A percentile compares a stretch with the other conserved stretches of the same genome.
phyloP scores from a whole-genome alignment of 805 yeast species.

The Suhomyces sp. region DNA sequence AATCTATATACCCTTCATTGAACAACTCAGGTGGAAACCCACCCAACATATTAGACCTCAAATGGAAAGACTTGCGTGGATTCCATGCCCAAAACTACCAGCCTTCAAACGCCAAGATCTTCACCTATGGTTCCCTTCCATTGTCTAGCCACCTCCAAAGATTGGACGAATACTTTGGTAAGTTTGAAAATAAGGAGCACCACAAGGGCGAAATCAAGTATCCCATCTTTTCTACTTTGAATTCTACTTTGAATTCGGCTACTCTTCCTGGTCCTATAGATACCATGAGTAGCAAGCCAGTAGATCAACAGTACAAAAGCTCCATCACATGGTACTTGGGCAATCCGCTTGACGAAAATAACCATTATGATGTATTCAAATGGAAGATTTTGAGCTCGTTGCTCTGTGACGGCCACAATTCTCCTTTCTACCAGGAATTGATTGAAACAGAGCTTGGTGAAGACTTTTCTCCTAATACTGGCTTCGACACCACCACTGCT shows the following conservation, averaged over 20 bases:
- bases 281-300: slow-evolving; percentile 46
- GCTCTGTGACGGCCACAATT: slow-evolving; percentile 85
- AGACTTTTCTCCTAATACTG: slow-evolving; percentile 85
- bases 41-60: slow-evolving; percentile 63
- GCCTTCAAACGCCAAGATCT: slow-evolving; percentile 84
- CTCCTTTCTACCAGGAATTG: slow-evolving; percentile 82
- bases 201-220: slow-evolving; percentile 26
- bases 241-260: slow-evolving; percentile 10
- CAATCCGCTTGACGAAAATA: slow-evolving; percentile 51
- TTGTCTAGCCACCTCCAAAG: slow-evolving; percentile 56
- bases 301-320: slow-evolving; percentile 71
- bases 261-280: slow-evolving; percentile 74
- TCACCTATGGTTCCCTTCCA: slow-evolving; percentile 81
- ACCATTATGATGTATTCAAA: slow-evolving; percentile 63
- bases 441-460: slow-evolving; percentile 83
- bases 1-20: slow-evolving; percentile 77
- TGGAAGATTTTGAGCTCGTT: slow-evolving; percentile 68
- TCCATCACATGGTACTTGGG: slow-evolving; percentile 91
- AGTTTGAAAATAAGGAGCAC: slow-evolving; percentile 48
- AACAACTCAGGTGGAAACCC: slow-evolving; percentile 97
- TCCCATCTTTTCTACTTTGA: slow-evolving; percentile 37
- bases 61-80: slow-evolving; percentile 70
- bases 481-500: slow-evolving; percentile 79
- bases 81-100: slow-evolving; percentile 80
- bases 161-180: slow-evolving; percentile 47